A percentile compares a stretch with the other conserved stretches of the same genome.
Conservation (phyloP, 2,329 filamentous ascomycete species). For the Hypomyces rosellus region DNA sequence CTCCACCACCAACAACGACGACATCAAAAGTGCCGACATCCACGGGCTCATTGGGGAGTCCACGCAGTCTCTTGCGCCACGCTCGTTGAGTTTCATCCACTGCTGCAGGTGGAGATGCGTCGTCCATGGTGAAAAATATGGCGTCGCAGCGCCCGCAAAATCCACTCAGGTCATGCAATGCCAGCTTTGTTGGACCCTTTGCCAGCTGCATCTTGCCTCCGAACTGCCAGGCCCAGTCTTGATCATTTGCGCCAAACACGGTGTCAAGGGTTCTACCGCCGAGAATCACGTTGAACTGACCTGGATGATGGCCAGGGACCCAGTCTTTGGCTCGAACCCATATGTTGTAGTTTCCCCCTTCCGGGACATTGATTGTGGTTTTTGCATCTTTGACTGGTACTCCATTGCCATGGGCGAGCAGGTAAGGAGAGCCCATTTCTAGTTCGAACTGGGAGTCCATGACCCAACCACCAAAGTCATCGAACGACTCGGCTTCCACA, state of each 20-base stretch:
- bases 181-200: neutral
- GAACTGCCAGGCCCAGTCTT: slow-evolving; percentile 2
- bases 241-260: neutral
- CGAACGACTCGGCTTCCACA: too few species aligned
- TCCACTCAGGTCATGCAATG: slow-evolving; percentile 1
- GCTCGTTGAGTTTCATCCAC: neutral
- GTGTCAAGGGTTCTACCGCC: neutral
- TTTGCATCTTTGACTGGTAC: neutral
- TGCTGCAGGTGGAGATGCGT: neutral
- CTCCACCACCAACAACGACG: neutral
- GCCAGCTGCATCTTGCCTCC: neutral
- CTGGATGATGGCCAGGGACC: slow-evolving; percentile 1
- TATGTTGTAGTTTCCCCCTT: neutral
- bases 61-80: neutral
- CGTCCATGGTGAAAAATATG: neutral
- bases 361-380: neutral
- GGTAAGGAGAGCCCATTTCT: slow-evolving; percentile 2
- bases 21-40: slow-evolving; percentile 3
- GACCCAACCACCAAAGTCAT: too few species aligned
- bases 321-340: slow-evolving; percentile 6
- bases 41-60: neutral
- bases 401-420: slow-evolving; percentile 2
- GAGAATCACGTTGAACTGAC: neutral
- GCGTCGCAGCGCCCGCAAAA: slow-evolving; percentile 3
- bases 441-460: slow-evolving; percentile 1